Evolutionary conservation across 768 basidiomycete species (phyloP).

Genomic region (Coprinopsis sp.): DNA sequence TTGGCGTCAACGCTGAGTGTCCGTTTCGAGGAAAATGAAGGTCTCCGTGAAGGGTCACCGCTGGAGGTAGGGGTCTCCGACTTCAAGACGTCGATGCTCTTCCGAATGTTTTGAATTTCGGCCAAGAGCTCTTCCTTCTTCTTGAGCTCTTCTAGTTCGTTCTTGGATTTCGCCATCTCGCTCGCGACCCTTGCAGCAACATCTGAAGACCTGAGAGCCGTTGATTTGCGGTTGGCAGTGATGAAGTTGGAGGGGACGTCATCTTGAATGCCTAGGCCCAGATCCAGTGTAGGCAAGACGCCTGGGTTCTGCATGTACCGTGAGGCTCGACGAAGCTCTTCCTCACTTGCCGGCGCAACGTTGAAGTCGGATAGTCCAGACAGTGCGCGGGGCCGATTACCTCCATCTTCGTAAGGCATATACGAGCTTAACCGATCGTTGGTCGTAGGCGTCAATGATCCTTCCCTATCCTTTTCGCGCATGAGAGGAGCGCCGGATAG

Average conservation of each 20-base stretch:
- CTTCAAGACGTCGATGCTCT: conserved; percentile 72
- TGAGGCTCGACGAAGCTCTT: conserved; percentile 52
- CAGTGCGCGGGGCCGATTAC: conserved; percentile 44
- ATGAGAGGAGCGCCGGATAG: conserved; percentile 62
- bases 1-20: conserved; percentile 66
- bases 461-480: conserved; percentile 48
- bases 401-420: conserved; percentile 46
- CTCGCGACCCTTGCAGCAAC: not conserved
- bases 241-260: conserved; percentile 74
- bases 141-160: conserved; percentile 54
- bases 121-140: conserved; percentile 67
- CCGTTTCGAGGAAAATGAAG: conserved; percentile 62
- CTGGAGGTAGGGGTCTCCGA: conserved; percentile 52
- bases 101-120: conserved; percentile 76
- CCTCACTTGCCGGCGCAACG: conserved; percentile 55
- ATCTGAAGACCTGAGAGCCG: not conserved
- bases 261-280: conserved; percentile 69
- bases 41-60: conserved; percentile 50
- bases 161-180: conserved; percentile 21
- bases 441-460: conserved; percentile 39
- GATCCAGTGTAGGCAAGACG: conserved; percentile 65
- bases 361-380: conserved; percentile 75
- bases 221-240: conserved; percentile 27
- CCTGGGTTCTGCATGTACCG: conserved; percentile 49
- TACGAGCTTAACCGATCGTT: conserved; percentile 49